Conservation (phyloP, 331 rosid species). For the Pyracantha coccinea region DNA sequence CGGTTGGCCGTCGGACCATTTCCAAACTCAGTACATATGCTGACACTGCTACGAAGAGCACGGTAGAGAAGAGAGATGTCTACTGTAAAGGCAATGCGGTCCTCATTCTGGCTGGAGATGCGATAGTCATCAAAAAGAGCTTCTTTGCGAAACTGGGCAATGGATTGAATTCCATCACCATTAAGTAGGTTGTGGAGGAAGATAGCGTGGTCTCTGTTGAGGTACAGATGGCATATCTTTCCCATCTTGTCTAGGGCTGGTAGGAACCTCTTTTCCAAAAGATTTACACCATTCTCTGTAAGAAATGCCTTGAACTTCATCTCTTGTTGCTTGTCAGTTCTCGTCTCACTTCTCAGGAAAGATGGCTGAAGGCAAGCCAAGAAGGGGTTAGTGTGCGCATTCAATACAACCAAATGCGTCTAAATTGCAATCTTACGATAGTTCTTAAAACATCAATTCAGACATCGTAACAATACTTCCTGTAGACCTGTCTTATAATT, state of each 20-base stretch:
- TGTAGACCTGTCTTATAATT: too few relatives aligned
- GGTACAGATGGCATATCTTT: conserved; percentile 52
- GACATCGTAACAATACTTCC: neutral
- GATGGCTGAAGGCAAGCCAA: neutral
- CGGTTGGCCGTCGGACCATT: conserved; percentile 32
- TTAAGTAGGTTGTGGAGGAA: conserved; percentile 88
- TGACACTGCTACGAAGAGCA: conserved; percentile 73
- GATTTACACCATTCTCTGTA: conserved; percentile 56
- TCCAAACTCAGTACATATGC: conserved; percentile 53
- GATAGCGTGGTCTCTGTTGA: conserved; percentile 55
- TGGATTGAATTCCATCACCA: conserved; percentile 70
- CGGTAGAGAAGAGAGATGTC: conserved; percentile 74
- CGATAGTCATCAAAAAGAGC: conserved; percentile 66
- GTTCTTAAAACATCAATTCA: neutral
- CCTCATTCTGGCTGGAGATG: conserved; percentile 71
- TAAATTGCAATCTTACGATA: neutral
- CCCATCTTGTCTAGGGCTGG: conserved; percentile 73
- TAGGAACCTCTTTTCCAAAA: conserved; percentile 61
- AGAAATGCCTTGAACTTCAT: conserved; percentile 83
- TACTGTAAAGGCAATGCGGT: conserved; percentile 63
- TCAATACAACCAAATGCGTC: neutral
- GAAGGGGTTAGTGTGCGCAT: neutral
- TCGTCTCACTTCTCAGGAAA: neutral
- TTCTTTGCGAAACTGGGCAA: conserved; percentile 65
- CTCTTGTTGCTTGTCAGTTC: neutral